These are phyloP conservation scores for Hanseniaspora singularis DNA, from an alignment of 805 yeast genomes.

Conservation along the genomic window DNA sequence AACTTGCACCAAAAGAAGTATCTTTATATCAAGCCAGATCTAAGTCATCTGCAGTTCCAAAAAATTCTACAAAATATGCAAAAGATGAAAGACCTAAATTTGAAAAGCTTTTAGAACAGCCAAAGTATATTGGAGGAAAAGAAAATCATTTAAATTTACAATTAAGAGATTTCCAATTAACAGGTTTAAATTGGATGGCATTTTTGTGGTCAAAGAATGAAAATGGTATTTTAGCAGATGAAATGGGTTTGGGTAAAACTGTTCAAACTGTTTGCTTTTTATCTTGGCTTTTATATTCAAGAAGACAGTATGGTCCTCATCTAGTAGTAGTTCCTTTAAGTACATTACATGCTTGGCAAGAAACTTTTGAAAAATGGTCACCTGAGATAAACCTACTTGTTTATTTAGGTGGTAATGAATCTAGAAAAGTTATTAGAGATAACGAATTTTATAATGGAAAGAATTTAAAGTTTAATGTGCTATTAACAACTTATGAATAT, in stretches of 20 bases:
- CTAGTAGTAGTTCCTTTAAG: constrained; percentile 91
- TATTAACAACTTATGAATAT: constrained; percentile 91
- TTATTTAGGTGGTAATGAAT: constrained; percentile 81
- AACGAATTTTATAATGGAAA: constrained; percentile 64
- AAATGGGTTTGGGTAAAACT: constrained; percentile 97
- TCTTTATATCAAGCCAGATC: constrained; percentile 68
- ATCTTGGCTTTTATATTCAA: constrained; percentile 87
- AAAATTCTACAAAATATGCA: constrained; percentile 34
- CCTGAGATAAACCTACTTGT: constrained; percentile 90
- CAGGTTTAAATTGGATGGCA: constrained; percentile 99
- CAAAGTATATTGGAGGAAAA: constrained; percentile 64
- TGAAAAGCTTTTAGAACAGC: constrained; percentile 77
- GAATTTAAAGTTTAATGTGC: constrained; percentile 80
- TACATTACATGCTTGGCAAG: constrained; percentile 98
- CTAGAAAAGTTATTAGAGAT: constrained; percentile 71
- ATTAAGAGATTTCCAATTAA: constrained; percentile 90
- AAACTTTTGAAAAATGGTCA: constrained; percentile 94
- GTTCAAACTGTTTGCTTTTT: constrained; percentile 92
- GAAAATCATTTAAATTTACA: constrained; percentile 40
- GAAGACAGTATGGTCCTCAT: constrained; percentile 97
- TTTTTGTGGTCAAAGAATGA: constrained; percentile 95
- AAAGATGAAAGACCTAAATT: constrained; percentile 62
- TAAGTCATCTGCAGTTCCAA: constrained; percentile 75
- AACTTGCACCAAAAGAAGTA: constrained; percentile 72
- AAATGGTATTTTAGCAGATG: constrained; percentile 95